Percentiles rank a stretch among this genome's conserved stretches.
phyloP scores from a whole-genome alignment of 345 rosid species.

The Balakata baccata region DNA sequence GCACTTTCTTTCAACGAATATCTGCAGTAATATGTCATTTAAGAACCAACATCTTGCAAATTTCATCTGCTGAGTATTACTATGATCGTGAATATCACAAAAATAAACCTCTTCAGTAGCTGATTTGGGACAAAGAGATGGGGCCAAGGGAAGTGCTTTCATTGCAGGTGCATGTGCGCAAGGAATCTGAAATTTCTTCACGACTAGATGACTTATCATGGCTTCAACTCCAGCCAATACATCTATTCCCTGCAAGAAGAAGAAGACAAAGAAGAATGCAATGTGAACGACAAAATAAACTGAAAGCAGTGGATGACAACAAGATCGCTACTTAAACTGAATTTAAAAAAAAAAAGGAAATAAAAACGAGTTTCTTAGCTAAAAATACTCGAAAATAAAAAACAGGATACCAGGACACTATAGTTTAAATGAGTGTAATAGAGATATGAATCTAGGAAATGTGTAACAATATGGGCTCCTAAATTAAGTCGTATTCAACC shows the following conservation, averaged over 20 bases:
- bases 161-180: slow-evolving; percentile 73
- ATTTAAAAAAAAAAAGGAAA: neutral
- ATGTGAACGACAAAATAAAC: neutral
- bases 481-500: neutral
- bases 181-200: slow-evolving; percentile 61
- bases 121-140: slow-evolving; percentile 52
- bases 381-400: neutral
- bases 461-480: neutral
- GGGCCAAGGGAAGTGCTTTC: slow-evolving; percentile 40
- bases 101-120: slow-evolving; percentile 83
- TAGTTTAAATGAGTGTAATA: neutral
- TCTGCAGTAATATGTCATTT: neutral
- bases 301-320: neutral
- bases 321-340: neutral
- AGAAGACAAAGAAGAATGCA: neutral
- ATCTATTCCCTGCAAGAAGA: slow-evolving; percentile 49
- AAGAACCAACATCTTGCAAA: neutral
- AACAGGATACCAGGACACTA: no score
- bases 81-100: no score
- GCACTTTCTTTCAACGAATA: neutral
- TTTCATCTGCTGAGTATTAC: no score
- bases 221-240: slow-evolving; percentile 71
- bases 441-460: neutral
- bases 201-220: slow-evolving; percentile 58
- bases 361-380: neutral